Evolutionary conservation across 169 alveolate species (phyloP).

Genomic region (Besnoitia besnoiti): DNA sequence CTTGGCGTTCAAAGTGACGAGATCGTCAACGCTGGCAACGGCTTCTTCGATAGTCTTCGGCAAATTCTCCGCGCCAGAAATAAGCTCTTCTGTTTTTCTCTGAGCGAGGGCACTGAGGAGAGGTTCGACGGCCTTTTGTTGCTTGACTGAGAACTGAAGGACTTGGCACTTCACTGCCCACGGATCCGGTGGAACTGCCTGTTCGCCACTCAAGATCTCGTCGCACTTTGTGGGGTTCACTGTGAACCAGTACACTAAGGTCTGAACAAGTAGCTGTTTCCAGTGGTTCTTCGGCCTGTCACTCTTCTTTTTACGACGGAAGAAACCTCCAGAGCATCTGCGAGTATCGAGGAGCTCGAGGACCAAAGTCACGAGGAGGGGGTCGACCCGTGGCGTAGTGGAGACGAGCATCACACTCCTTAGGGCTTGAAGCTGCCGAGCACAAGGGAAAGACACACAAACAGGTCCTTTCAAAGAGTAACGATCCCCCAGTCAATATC

Average conservation of each 20-base stretch:
- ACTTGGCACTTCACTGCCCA: neutral
- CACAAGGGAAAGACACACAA: neutral
- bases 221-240: conserved; percentile 15
- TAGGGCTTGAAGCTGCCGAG: neutral
- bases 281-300: neutral
- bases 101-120: neutral
- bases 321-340: neutral
- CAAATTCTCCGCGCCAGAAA: neutral
- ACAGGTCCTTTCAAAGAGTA: neutral
- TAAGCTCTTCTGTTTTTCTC: neutral
- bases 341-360: neutral
- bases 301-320: neutral
- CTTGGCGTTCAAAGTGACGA: neutral
- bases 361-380: neutral
- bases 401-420: neutral
- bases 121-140: neutral
- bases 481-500: neutral
- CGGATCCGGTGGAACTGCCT: neutral
- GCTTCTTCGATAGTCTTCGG: neutral
- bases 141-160: neutral
- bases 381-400: neutral
- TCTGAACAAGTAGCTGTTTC: neutral
- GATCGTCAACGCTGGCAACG: neutral
- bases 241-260: conserved; percentile 14
- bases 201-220: neutral